Evolutionary conservation across 2,329 filamentous ascomycete genomes (phyloP).

Genomic region (Aaosphaeria pasadenensis): DNA sequence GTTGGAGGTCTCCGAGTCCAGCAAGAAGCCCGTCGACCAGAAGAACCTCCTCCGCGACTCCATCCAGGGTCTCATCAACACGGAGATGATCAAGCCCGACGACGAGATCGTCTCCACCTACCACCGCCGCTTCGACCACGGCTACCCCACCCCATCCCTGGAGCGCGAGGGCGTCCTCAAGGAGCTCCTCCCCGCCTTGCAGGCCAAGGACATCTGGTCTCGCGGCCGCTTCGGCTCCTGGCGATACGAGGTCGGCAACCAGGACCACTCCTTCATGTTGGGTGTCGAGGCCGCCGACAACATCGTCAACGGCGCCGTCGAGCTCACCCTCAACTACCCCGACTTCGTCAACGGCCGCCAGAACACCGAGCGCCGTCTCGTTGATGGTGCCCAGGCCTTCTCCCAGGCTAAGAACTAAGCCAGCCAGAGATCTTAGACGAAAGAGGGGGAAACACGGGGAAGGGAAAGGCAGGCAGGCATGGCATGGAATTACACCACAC

Average conservation of each 20-base stretch:
- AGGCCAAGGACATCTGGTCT: constrained; percentile 88
- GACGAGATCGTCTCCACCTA: constrained; percentile 98
- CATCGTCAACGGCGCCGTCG: constrained; percentile 83
- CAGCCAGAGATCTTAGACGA: background rate
- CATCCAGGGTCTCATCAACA: constrained; percentile 97
- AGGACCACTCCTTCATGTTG: constrained; percentile 97
- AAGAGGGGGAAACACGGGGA: no score
- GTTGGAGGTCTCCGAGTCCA: constrained; percentile 95
- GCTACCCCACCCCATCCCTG: constrained; percentile 91
- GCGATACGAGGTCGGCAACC: constrained; percentile 96
- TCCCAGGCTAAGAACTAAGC: constrained; percentile 36
- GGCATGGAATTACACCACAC: no score
- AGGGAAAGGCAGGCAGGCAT: no score
- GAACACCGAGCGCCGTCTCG: constrained; percentile 63
- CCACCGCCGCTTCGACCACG: constrained; percentile 96
- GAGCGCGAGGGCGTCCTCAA: constrained; percentile 95
- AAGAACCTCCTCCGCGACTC: constrained; percentile 82
- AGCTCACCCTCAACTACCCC: constrained; percentile 93
- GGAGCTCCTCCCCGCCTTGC: constrained; percentile 87
- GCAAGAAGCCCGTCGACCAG: constrained; percentile 89
- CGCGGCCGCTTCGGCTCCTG: constrained; percentile 97
- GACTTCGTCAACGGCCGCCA: constrained; percentile 84
- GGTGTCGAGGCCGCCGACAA: constrained; percentile 91
- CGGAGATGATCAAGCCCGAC: constrained; percentile 84
- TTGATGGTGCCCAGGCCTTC: constrained; percentile 60